Evolutionary conservation across 495 filamentous ascomycete species (phyloP), one percentile per base, ranked within the genome.

Genomic region (Aspergillus sclerotioniger): DNA sequence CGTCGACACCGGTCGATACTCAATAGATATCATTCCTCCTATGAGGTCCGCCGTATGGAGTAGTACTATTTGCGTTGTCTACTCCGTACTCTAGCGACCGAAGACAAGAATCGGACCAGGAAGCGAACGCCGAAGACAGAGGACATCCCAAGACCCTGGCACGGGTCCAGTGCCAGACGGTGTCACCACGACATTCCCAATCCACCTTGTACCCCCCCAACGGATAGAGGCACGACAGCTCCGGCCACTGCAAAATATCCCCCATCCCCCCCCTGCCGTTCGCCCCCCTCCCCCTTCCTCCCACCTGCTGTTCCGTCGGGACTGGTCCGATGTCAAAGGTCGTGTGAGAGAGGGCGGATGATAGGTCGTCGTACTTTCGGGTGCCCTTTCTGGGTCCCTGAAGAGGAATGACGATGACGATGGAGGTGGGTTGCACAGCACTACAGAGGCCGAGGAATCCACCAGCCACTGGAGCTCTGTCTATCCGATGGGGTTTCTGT

Each of bases 281-380:
- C 15, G 29, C 37, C 16, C 43, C 13, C 10, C 56, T 16, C 44
- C 9, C 37, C 25, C 16, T 29, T 31, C 52, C 39, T 29, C 47
- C 16, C 29, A 50, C 47, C 20, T 28, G 31, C 35, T 4, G 41
- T 19, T 35, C 25, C 54, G 17, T 35, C 43, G 35, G 51, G 45
- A 54, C 31, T 48, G 16, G 45, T 50, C 45, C 21, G 52, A 51
- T 32, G 32, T 31, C 43, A 50, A 46, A 53, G 50, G 33, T 41
- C 10, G n/a, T 41, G 37, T 41, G n/a, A 12, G 2, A 7, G 5
- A 15, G 12, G 25, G 28, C n/a, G 47, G 6, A 6, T 61, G 59
- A 61, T 61, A 61, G 59, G 53, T 61, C 53, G 43, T 47, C 29
- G 59, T 55, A 53, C 53, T 61, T 53, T 55, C 41, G 57, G 37